Evolutionary conservation across 176 grass and related monocot species (phyloP).

Genomic region (maize (Zea mays)): DNA sequence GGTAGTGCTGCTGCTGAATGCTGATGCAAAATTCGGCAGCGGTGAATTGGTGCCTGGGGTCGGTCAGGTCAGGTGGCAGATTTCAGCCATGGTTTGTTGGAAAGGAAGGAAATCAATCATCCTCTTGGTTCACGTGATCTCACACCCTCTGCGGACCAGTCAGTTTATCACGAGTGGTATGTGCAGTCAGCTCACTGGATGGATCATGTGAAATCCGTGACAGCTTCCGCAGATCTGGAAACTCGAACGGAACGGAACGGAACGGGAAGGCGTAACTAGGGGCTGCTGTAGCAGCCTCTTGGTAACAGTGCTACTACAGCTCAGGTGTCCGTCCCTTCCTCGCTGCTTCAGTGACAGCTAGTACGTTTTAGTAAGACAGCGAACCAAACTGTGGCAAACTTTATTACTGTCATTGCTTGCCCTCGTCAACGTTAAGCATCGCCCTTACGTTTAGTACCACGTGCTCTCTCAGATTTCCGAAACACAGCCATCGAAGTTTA

Average conservation of each 20-base stretch:
- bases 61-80: conserved; percentile 1
- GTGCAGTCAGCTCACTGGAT: conserved; percentile 37
- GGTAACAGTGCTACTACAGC: neutral
- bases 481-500: neutral
- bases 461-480: neutral
- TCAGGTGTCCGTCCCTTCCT: neutral
- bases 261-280: neutral
- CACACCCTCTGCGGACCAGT: conserved; percentile 10
- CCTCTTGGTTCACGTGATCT: conserved; percentile 27
- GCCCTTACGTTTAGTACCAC: neutral
- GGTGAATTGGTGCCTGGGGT: neutral
- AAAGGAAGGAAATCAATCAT: neutral
- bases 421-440: neutral
- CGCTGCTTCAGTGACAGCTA: neutral
- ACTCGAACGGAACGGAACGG: conserved; percentile 27
- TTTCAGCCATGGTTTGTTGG: conserved; percentile 23
- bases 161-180: conserved; percentile 6
- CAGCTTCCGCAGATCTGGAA: conserved; percentile 28
- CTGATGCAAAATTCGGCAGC: conserved; percentile 27
- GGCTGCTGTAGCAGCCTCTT: neutral
- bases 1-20: neutral
- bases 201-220: conserved; percentile 43
- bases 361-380: too few relatives aligned
- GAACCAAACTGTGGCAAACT: too few relatives aligned
- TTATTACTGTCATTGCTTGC: neutral